Percentiles rank a stretch among this genome's conserved stretches.
Evolutionary conservation across 441 rosid species (phyloP).

Genomic region (Hura crepitans): DNA sequence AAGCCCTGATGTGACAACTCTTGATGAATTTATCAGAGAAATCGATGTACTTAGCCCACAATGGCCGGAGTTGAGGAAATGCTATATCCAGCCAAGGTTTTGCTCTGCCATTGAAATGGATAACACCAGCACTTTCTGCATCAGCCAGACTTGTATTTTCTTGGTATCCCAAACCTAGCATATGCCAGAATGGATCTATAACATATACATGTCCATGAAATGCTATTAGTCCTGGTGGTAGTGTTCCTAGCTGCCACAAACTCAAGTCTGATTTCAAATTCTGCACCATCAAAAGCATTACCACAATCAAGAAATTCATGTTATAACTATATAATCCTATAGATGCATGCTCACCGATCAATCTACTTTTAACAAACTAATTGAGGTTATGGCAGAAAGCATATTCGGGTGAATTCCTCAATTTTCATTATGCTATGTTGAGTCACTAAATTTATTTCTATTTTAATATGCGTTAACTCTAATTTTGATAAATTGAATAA

Average conservation of each 20-base stretch:
- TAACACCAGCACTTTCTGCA: conserved; percentile 71
- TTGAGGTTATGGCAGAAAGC: too few species aligned
- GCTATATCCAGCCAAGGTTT: conserved; percentile 99
- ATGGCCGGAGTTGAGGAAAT: conserved; percentile 68
- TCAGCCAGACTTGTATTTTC: conserved; percentile 57
- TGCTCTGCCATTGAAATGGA: conserved; percentile 96
- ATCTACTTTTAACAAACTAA: too few species aligned
- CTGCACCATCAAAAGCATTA: too few species aligned
- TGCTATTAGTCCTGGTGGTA: conserved; percentile 93
- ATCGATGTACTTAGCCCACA: conserved; percentile 80
- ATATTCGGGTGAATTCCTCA: too few species aligned
- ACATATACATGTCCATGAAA: conserved; percentile 77
- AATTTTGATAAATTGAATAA: too few species aligned
- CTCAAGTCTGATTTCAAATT: conserved; percentile 90
- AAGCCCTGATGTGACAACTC: conserved; percentile 67
- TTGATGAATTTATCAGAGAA: conserved; percentile 87
- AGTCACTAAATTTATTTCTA: too few species aligned
- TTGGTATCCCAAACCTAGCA: conserved; percentile 98
- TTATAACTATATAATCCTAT: too few species aligned
- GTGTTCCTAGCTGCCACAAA: conserved; percentile 93
- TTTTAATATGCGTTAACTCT: too few species aligned
- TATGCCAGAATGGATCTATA: conserved; percentile 90
- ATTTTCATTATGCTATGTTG: too few species aligned
- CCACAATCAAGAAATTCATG: too few species aligned
- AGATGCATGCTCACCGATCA: too few species aligned